Conservation (phyloP, 164 flowering plant genomes). For the Echeveria elegans region DNA sequence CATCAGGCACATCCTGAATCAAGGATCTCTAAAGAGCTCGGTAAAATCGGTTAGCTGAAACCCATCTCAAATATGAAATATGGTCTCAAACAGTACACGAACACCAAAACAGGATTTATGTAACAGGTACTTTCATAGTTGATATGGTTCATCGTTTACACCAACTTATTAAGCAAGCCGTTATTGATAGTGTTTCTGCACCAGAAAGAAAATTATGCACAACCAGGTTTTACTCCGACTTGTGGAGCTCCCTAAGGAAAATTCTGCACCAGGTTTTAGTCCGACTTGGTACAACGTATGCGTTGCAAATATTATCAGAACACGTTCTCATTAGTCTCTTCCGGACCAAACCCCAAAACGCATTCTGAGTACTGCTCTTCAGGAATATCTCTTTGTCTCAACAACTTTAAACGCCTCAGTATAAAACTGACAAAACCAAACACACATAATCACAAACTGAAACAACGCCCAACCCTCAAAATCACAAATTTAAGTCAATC, state of each 20-base stretch:
- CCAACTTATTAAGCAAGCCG: not conserved
- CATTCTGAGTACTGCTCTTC: conserved; percentile 93
- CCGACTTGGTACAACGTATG: not conserved
- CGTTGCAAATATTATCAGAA: not conserved
- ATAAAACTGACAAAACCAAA: conserved; percentile 48
- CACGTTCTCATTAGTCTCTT: conserved; percentile 84
- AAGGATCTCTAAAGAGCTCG: too few relatives aligned
- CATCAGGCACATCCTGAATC: too few relatives aligned
- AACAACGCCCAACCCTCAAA: too few relatives aligned
- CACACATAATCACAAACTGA: not conserved
- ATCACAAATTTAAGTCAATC: too few relatives aligned
- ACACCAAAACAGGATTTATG: too few relatives aligned
- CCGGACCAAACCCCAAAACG: conserved; percentile 93
- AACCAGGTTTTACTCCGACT: conserved; percentile 12
- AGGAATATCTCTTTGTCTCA: conserved; percentile 84
- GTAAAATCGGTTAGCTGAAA: too few relatives aligned
- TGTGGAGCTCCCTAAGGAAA: conserved; percentile 61
- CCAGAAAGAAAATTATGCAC: not conserved
- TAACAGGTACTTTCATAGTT: too few relatives aligned
- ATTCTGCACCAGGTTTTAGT: too few relatives aligned
- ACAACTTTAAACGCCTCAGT: conserved; percentile 75
- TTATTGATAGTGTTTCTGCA: not conserved
- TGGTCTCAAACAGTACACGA: too few relatives aligned
- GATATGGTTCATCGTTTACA: too few relatives aligned
- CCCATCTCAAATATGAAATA: too few relatives aligned